A percentile compares a stretch with the other conserved stretches of the same genome.
Conservation (phyloP, 176 grass and related monocot genomes). For the Carex pumila region DNA sequence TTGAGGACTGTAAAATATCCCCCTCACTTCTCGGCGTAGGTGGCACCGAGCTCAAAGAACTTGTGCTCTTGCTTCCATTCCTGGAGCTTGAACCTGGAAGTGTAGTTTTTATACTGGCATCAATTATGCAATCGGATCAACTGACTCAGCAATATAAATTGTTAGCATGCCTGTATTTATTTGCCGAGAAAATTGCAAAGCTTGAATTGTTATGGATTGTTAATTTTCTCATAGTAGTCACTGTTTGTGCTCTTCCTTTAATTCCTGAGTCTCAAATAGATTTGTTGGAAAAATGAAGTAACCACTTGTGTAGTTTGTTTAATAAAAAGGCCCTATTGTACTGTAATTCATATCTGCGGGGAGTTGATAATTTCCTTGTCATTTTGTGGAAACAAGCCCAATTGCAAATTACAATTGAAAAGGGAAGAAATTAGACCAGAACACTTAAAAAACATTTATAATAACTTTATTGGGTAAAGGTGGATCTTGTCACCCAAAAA, state of each 20-base stretch:
- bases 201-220: background rate
- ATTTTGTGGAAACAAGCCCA: background rate
- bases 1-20: slow-evolving; percentile 75
- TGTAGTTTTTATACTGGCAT: background rate
- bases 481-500: background rate
- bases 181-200: background rate
- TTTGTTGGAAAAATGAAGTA: background rate
- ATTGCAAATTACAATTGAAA: background rate
- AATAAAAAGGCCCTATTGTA: background rate
- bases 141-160: background rate
- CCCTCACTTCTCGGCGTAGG: slow-evolving; percentile 54
- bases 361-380: background rate
- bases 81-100: slow-evolving; percentile 59
- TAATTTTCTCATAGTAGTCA: background rate
- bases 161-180: background rate
- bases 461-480: background rate
- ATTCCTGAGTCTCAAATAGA: background rate
- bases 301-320: background rate
- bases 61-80: slow-evolving; percentile 37
- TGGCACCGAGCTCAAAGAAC: slow-evolving; percentile 46
- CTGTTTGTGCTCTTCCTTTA: background rate
- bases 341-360: background rate
- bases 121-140: background rate
- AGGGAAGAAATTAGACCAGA: background rate
- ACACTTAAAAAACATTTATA: background rate